These are phyloP conservation scores for Bipolaris victoriae DNA, from an alignment of 2,329 filamentous ascomycete genomes.

Conservation along the genomic window DNA sequence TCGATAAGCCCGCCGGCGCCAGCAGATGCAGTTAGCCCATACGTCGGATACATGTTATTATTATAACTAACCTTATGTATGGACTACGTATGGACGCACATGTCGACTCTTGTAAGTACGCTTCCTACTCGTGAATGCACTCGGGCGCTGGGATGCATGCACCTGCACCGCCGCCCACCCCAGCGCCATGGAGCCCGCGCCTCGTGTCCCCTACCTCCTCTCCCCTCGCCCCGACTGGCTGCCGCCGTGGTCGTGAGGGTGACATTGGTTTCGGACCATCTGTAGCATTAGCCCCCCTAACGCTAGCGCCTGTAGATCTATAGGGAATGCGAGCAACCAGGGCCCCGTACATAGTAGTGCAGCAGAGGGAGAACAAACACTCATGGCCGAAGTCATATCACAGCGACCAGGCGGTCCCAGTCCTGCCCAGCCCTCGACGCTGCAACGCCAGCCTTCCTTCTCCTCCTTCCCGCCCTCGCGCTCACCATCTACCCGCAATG, in stretches of 20 bases:
- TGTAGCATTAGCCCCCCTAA: slow-evolving; percentile 27
- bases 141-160: background rate
- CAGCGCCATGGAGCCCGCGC: background rate
- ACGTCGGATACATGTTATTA: background rate
- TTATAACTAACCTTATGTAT: background rate
- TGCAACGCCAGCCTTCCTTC: slow-evolving; percentile 52
- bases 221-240: background rate
- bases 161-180: background rate
- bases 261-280: slow-evolving; percentile 16
- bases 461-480: slow-evolving; percentile 52
- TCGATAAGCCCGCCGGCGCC: slow-evolving; percentile 6
- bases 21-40: background rate
- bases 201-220: background rate
- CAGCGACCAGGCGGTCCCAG: slow-evolving; percentile 30
- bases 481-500: slow-evolving; percentile 48
- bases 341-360: slow-evolving; percentile 8
- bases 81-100: no score
- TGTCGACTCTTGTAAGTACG: no score
- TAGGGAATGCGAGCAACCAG: slow-evolving; percentile 17
- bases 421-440: slow-evolving; percentile 24
- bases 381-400: slow-evolving; percentile 42
- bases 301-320: slow-evolving; percentile 26
- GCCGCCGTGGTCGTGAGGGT: background rate
- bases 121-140: background rate
- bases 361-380: slow-evolving; percentile 31